Base-by-base conservation (phyloP, 2,329 filamentous ascomycete species). In the Colletotrichum filicis region DNA sequence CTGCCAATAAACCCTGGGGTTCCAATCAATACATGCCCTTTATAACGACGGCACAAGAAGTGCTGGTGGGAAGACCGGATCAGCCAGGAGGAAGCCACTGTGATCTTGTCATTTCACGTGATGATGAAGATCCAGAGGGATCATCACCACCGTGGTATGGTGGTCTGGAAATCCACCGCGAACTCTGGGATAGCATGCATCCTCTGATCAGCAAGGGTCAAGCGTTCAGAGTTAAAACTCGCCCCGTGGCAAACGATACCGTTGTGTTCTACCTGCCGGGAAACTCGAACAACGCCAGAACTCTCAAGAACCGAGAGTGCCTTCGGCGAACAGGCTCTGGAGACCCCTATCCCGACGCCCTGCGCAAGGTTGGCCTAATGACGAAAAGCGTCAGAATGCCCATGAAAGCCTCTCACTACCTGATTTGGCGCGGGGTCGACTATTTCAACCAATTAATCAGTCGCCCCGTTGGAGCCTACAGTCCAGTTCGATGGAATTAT, bases 1-100 rank as follows among this genome's bases (percentile, higher is more conserved):
- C 32, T 32, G 4, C 22, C 12, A n/a, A 12, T 16, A 42, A 55
- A 22, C n/a, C 66, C 24, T 81, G 77, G 72, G 78, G 74, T 2
- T 74, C 76, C 14, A 76, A 80, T 56, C 77, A 79, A 57, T 82
- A 76, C 68, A 77, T 76, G 52, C 64, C 63, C 0, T 77, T 77
- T 30, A 61, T 82, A 22, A 73, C 63, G 32, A 75, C 76, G 0
- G 76, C 77, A 0, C 72, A 79, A 6, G 77, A 81, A 4, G 76
- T 81, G 5, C 52, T 82, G 5, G 60, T 78, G 3, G 79, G 78
- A 1, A 66, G 14, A 1, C 67, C 73, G 1, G 19, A 49, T 3
- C 61, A 30, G 4, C 63, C 65, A 6, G 65, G 65, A 14, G 56
- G 24, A 26, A 30, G 22, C 24, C 64, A 65, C 57, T 63, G 24